Conservation (phyloP, 768 basidiomycete genomes). For the Lactifluus subvellereus region DNA sequence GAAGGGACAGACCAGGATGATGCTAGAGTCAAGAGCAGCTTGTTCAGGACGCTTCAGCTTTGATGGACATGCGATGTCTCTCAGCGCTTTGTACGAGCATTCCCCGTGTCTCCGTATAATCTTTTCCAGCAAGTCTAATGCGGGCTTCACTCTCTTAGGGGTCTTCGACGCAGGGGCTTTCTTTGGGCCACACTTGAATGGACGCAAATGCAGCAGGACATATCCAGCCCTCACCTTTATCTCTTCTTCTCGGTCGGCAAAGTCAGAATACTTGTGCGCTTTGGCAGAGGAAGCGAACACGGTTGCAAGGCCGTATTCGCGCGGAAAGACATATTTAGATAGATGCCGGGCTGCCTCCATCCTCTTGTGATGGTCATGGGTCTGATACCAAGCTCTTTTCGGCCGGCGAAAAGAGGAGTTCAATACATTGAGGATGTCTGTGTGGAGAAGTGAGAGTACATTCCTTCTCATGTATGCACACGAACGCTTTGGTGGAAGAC, state of each 20-base stretch:
- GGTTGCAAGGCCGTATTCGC: slow-evolving; percentile 63
- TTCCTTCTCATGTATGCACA: background rate
- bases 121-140: slow-evolving; percentile 50
- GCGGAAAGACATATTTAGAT: slow-evolving; percentile 80
- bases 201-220: background rate
- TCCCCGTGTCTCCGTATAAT: slow-evolving; percentile 62
- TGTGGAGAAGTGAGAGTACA: background rate
- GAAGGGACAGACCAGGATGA: slow-evolving; percentile 49
- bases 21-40: slow-evolving; percentile 48
- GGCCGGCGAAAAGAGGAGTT: slow-evolving; percentile 39
- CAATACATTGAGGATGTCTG: slow-evolving; percentile 65
- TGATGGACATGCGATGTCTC: slow-evolving; percentile 65
- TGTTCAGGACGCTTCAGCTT: slow-evolving; percentile 47
- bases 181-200: slow-evolving; percentile 28
- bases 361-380: slow-evolving; percentile 42
- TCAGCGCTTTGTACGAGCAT: slow-evolving; percentile 62
- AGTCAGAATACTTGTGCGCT: slow-evolving; percentile 42
- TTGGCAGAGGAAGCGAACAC: slow-evolving; percentile 41
- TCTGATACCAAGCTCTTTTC: slow-evolving; percentile 27
- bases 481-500: slow-evolving; percentile 65
- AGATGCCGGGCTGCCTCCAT: slow-evolving; percentile 53
- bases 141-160: slow-evolving; percentile 60
- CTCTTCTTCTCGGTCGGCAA: slow-evolving; percentile 57
- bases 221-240: slow-evolving; percentile 47
- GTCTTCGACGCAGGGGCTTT: slow-evolving; percentile 51